Evolutionary conservation across 2,329 filamentous ascomycete genomes (phyloP), one percentile per base, ranked within the genome.

Genomic region (Botrytis squamosa): DNA sequence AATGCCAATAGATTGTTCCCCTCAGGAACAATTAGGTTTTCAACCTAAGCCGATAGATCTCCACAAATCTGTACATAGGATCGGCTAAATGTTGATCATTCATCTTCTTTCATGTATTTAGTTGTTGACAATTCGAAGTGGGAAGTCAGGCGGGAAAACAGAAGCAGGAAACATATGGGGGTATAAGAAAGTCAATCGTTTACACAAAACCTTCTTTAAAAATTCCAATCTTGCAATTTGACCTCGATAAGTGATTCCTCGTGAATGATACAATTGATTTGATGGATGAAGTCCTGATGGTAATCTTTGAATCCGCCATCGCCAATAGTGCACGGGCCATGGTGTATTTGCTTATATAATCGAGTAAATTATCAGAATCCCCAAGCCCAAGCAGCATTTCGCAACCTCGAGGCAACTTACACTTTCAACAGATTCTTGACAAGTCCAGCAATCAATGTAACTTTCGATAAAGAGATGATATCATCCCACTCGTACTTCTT

Each of bases 1-100:
- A 77, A 72, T 76, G 75, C 63, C 25, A 75, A 52, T 76, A 76
- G 33, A 60, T 66, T 40, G 10, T n/a, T 22, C 10, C 18, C 18
- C 25, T 38, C 49, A 12, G 25, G 20, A 57, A 38, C 44, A 25
- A 4, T 20, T 65, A 52, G 25, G 33, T 9, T 18, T 18, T 42
- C 36, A 20, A 25, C 18, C 36, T 6, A 46, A 63, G 14, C 14
- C n/a, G 5, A 25, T 25, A 18, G n/a, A 57, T 55, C 70, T 64
- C 40, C 18, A 40, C n/a, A 14, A 49, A 40, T 71, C 38, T 71
- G 72, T 74, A 74, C 62, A 74, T 74, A 74, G 29, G 57, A 22
- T 65, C 40, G 46, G 42, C 38, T 66, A 65, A 46, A 71, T 25
- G 55, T 67, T 65, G 49, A 65, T 29, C 22, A 33, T 60, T 71